These are phyloP conservation scores for Trichoderma gracile DNA, from an alignment of 2,329 filamentous ascomycete species.

Conservation along the genomic window DNA sequence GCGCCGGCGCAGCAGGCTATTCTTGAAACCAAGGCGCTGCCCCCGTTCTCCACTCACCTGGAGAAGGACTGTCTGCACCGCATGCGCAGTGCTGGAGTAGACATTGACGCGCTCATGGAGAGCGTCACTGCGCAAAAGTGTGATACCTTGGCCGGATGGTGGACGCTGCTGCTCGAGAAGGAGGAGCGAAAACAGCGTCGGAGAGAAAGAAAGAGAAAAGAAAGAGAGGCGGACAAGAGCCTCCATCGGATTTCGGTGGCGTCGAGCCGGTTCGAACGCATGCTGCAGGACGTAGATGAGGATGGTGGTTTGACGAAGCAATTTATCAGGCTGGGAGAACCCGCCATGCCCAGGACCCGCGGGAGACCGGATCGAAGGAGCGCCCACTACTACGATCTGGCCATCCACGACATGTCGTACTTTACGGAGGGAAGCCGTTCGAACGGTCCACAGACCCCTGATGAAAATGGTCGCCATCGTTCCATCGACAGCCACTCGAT, in stretches of 20 bases:
- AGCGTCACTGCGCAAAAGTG: slow-evolving; percentile 89
- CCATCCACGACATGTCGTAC: slow-evolving; percentile 72
- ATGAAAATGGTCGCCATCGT: slow-evolving; percentile 61
- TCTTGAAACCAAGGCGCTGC: slow-evolving; percentile 74
- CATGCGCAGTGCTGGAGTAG: slow-evolving; percentile 90
- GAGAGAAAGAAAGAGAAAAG: slow-evolving; percentile 78
- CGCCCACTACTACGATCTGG: slow-evolving; percentile 63
- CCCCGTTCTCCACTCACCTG: slow-evolving; percentile 80
- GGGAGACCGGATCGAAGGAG: slow-evolving; percentile 78
- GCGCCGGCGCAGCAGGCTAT: slow-evolving; percentile 88
- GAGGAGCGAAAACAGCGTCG: slow-evolving; percentile 83
- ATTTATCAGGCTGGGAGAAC: slow-evolving; percentile 46
- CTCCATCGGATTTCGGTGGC: slow-evolving; percentile 83
- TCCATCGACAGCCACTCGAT: slow-evolving; percentile 76
- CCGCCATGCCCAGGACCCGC: slow-evolving; percentile 61
- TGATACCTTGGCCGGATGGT: slow-evolving; percentile 91
- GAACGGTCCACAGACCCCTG: slow-evolving; percentile 35
- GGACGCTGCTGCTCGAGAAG: slow-evolving; percentile 91
- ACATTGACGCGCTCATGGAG: slow-evolving; percentile 92
- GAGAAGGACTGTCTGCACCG: slow-evolving; percentile 90
- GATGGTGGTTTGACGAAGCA: slow-evolving; percentile 60
- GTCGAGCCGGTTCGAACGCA: slow-evolving; percentile 80
- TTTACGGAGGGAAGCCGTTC: slow-evolving; percentile 63
- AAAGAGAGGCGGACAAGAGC: slow-evolving; percentile 74
- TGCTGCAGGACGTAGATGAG: slow-evolving; percentile 76